Evolutionary conservation across 768 basidiomycete genomes (phyloP).

Genomic region (Strobilomyces echinocephalus): DNA sequence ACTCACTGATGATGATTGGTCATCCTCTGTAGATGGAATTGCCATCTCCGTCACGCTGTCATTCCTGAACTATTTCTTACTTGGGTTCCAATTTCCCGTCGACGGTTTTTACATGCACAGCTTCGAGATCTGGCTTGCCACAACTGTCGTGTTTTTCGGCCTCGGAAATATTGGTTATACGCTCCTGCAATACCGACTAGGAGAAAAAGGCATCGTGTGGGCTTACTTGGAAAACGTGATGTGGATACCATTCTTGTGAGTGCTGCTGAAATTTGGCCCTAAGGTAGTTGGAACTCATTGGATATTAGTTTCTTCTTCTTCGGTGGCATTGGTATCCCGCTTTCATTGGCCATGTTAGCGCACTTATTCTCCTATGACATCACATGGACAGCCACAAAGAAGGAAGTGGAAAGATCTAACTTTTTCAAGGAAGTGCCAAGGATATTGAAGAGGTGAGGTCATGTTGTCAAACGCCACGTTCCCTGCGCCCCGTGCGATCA

Average conservation of each 20-base stretch:
- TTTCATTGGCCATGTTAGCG: slow-evolving; percentile 48
- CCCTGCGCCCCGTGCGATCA: neutral
- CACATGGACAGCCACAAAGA: slow-evolving; percentile 58
- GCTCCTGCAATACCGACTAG: slow-evolving; percentile 68
- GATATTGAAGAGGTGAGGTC: slow-evolving; percentile 51
- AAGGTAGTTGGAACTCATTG: slow-evolving; percentile 4
- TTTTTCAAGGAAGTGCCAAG: slow-evolving; percentile 88
- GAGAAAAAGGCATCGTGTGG: slow-evolving; percentile 30
- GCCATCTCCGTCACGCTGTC: slow-evolving; percentile 63
- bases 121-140: slow-evolving; percentile 79
- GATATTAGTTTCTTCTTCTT: slow-evolving; percentile 44
- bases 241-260: slow-evolving; percentile 38
- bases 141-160: slow-evolving; percentile 72
- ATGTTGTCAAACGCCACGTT: neutral
- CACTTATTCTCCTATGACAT: slow-evolving; percentile 58
- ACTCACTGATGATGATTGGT: neutral
- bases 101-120: slow-evolving; percentile 75
- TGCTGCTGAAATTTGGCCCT: neutral
- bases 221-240: slow-evolving; percentile 25
- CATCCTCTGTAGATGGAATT: slow-evolving; percentile 40
- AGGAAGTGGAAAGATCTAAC: slow-evolving; percentile 84
- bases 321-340: slow-evolving; percentile 52
- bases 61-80: slow-evolving; percentile 68
- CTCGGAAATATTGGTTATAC: slow-evolving; percentile 69
- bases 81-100: slow-evolving; percentile 67